These are phyloP conservation scores for Didymosphaeria variabile DNA, from an alignment of 2,329 filamentous ascomycete species.

Conservation along the genomic window DNA sequence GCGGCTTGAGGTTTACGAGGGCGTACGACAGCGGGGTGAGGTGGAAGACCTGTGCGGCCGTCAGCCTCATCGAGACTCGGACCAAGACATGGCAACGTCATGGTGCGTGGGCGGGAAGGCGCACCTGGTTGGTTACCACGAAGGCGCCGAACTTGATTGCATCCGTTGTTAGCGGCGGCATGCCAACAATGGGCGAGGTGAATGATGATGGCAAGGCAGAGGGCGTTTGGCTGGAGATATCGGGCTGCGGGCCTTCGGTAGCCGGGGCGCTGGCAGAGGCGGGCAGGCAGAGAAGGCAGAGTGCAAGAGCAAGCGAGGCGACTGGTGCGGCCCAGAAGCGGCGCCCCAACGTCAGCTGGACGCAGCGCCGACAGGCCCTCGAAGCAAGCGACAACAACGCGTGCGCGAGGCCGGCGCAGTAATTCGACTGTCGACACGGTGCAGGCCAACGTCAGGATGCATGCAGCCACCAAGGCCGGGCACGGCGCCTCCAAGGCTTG, in stretches of 20 bases:
- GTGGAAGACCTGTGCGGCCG: constrained; percentile 77
- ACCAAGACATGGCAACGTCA: constrained; percentile 3
- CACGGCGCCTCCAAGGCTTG: neutral
- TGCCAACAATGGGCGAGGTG: constrained; percentile 21
- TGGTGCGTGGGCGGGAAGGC: constrained; percentile 19
- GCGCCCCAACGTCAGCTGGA: constrained; percentile 15
- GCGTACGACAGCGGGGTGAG: constrained; percentile 81
- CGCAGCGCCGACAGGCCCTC: neutral
- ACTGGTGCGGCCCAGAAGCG: constrained; percentile 1
- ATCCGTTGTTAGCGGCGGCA: constrained; percentile 52
- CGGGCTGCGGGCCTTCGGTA: neutral
- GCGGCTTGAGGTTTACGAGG: constrained; percentile 93
- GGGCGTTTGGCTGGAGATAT: constrained; percentile 11
- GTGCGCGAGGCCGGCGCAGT: constrained; percentile 22
- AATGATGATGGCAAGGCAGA: neutral
- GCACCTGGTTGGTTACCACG: constrained; percentile 56
- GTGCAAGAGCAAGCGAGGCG: neutral
- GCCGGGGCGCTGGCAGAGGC: neutral
- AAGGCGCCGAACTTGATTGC: constrained; percentile 55
- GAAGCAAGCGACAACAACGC: constrained; percentile 16
- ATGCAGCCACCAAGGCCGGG: neutral
- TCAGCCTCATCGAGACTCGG: neutral
- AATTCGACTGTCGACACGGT: constrained; percentile 19
- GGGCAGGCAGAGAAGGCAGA: neutral
- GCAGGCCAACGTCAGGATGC: neutral